Conservation (phyloP, 106 monocot species). For the Cymbidium sinense region DNA sequence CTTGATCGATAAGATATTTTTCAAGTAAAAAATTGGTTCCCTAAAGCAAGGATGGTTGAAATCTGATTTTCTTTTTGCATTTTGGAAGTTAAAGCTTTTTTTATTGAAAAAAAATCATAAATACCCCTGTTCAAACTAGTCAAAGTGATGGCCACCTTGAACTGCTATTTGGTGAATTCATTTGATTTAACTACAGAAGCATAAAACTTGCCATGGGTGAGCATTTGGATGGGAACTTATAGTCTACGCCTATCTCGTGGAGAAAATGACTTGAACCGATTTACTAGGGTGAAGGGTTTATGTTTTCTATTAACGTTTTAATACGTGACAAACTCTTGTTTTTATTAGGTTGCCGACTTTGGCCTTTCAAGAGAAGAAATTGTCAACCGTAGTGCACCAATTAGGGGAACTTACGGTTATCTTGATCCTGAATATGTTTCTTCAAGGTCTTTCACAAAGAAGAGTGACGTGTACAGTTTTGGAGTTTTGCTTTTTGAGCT, state of each 20-base stretch:
- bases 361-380: slow-evolving; percentile 89
- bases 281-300: neutral
- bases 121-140: neutral
- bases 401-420: slow-evolving; percentile 91
- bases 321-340: slow-evolving; percentile 2
- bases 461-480: slow-evolving; percentile 96
- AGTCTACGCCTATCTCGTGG: neutral
- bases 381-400: slow-evolving; percentile 40
- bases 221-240: neutral
- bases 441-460: slow-evolving; percentile 75
- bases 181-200: neutral
- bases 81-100: neutral
- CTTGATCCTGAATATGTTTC: slow-evolving; percentile 94
- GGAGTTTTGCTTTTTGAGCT: slow-evolving; percentile 92
- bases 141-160: too few relatives aligned
- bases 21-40: neutral
- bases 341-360: slow-evolving; percentile 81
- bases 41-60: neutral
- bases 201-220: neutral
- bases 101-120: neutral
- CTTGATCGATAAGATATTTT: neutral
- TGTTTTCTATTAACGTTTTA: neutral
- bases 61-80: neutral
- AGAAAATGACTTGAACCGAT: neutral
- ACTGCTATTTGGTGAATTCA: neutral